Conservation (phyloP, 176 grass and related monocot genomes). For the Oryza officinalis region DNA sequence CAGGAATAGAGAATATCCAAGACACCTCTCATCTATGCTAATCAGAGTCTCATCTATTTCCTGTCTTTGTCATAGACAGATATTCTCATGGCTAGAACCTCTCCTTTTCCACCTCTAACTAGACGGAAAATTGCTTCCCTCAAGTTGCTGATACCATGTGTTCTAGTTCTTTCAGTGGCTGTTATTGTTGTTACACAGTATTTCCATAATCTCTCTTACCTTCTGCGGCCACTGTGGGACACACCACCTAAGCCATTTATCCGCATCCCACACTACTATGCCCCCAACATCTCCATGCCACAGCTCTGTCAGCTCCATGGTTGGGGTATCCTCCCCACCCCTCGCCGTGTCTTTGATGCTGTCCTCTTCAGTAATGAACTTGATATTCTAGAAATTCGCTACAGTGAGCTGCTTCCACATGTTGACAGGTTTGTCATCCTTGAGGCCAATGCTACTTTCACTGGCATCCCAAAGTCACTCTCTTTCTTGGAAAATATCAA, state of each 20-base stretch:
- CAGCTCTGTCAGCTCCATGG: conserved; percentile 79
- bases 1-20: neutral
- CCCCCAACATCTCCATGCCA: conserved; percentile 59
- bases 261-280: conserved; percentile 82
- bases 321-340: conserved; percentile 60
- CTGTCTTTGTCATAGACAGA: conserved; percentile 9
- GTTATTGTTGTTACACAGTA: conserved; percentile 47
- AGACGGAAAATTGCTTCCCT: conserved; percentile 35
- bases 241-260: conserved; percentile 69
- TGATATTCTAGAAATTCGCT: conserved; percentile 85
- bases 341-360: conserved; percentile 79
- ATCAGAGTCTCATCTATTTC: neutral
- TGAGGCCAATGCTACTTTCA: conserved; percentile 90
- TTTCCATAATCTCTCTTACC: conserved; percentile 70
- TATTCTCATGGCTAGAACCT: conserved; percentile 50
- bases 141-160: conserved; percentile 42
- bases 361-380: conserved; percentile 92
- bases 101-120: neutral
- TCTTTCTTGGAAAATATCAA: conserved; percentile 55
- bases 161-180: conserved; percentile 50
- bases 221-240: conserved; percentile 91
- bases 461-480: conserved; percentile 66
- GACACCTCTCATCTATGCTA: conserved; percentile 34
- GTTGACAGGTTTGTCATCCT: conserved; percentile 84
- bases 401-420: conserved; percentile 69